Percentiles rank a stretch among this genome's conserved stretches.
Evolutionary conservation across 2,329 filamentous ascomycete species (phyloP).

Genomic region (Alternaria consortialis): DNA sequence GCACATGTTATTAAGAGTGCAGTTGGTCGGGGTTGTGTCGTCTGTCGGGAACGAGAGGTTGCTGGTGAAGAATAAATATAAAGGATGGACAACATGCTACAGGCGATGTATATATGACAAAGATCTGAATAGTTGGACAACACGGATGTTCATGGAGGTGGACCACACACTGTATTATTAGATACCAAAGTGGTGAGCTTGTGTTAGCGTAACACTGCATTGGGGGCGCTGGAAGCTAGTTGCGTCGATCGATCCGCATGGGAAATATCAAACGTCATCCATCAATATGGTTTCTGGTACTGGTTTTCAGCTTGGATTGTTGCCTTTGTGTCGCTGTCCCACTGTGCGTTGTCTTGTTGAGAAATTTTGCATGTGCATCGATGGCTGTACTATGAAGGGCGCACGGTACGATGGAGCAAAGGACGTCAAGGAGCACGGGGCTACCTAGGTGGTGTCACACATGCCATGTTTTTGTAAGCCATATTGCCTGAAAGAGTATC

Average conservation of each 20-base stretch:
- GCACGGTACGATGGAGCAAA: background rate
- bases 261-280: background rate
- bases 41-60: slow-evolving; percentile 44
- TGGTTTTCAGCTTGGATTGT: background rate
- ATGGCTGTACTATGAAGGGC: background rate
- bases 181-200: background rate
- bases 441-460: background rate
- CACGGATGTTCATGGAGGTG: background rate
- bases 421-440: background rate
- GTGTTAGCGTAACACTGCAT: background rate
- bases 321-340: background rate
- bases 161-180: background rate
- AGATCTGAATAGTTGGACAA: background rate
- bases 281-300: background rate
- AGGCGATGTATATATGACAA: background rate
- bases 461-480: background rate
- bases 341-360: background rate
- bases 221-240: background rate
- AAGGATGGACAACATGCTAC: background rate
- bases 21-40: slow-evolving; percentile 62
- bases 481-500: background rate
- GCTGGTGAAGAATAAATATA: slow-evolving; percentile 21
- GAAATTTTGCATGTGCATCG: background rate
- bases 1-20: slow-evolving; percentile 87
- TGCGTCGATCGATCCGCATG: background rate